Base-by-base conservation (phyloP, 176 grass and related monocot genomes). In the Pontederia crassipes region DNA sequence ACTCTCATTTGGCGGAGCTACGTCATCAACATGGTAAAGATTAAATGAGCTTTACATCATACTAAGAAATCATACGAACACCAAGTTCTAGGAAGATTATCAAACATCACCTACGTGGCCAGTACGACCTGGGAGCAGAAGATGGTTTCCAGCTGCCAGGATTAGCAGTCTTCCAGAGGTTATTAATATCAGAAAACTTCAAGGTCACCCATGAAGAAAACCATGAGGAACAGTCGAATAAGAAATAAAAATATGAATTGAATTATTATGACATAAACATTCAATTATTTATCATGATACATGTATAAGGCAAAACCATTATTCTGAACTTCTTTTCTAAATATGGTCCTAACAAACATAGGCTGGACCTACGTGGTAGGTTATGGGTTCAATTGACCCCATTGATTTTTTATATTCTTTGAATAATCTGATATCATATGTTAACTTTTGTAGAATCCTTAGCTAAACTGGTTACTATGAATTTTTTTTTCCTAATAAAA, bases 91-190 rank as follows among this genome's bases (percentile, higher is more conserved):
- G 8, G 32, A 47, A 71, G 40, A n/a, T 59, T 49, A 73, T 9
- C 46, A 29, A 80, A 48, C 53, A 46, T 68, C 53, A 75, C 78
- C 76, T 85, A 91, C 87, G 63, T 71, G 73, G 77, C 93, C 93
- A 97, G 67, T 83, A 78, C 4, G 79, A 76, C 57, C 93, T 84
- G 28, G 93, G 93, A 54, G 93, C 84, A 67, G 87, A 97, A 70
- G 87, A 91, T 57, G 92, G 83, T 79, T 81, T 88, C 92, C 92
- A 97, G 46, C 92, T 84, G 67, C 78, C 83, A 59, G 92, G 88
- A 80, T 91, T 68, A 76, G 79, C 84, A 58, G 81, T 91, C 79
- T 69, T 85, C 87, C 92, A 92, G 32, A 97, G 63, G 62, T 91
- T 80, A 79, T 81, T 72, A 74, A 81, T 61, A 83, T 74, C 74